Percentiles rank a stretch among this genome's conserved stretches.
phyloP scores from a whole-genome alignment of 495 filamentous ascomycete species.

The Penicillium cinerascens region DNA sequence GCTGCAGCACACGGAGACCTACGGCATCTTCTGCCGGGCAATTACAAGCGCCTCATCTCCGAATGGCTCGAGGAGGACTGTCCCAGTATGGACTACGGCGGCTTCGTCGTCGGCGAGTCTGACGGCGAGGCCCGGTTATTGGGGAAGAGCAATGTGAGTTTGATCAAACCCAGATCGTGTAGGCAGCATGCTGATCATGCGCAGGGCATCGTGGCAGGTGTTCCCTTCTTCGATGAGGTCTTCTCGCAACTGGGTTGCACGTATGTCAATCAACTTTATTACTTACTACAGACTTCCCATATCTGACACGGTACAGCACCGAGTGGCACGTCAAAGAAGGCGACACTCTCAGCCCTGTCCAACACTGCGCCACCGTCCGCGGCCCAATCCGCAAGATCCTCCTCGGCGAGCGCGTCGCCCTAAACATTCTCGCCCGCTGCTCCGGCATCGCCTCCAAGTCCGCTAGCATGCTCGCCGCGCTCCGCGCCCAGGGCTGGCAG shows the following conservation, averaged over 20 bases:
- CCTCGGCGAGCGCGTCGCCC: conserved; percentile 86
- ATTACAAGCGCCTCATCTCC: conserved; percentile 76
- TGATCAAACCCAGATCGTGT: not conserved
- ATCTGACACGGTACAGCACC: conserved; percentile 46
- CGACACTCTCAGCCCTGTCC: conserved; percentile 52
- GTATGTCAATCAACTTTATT: conserved; percentile 32
- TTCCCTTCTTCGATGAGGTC: conserved; percentile 94
- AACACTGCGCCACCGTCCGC: conserved; percentile 72
- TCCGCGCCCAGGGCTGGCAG: conserved; percentile 63
- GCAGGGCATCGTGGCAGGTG: conserved; percentile 79
- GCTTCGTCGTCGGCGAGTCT: conserved; percentile 87
- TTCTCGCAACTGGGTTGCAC: conserved; percentile 85
- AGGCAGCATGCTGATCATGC: not conserved
- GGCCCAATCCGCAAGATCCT: conserved; percentile 84
- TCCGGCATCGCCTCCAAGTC: conserved; percentile 83
- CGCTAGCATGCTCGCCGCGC: conserved; percentile 45
- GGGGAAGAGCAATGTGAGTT: conserved; percentile 69
- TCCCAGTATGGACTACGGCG: conserved; percentile 93
- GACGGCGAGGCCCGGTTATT: conserved; percentile 75
- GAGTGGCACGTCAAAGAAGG: conserved; percentile 87
- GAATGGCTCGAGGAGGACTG: conserved; percentile 93
- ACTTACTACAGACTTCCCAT: not conserved
- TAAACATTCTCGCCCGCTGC: conserved; percentile 88
- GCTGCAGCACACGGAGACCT: conserved; percentile 68
- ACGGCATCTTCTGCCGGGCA: conserved; percentile 76